Conservation (phyloP, 2,329 filamentous ascomycete genomes). For the Phyllosticta citriasiana region DNA sequence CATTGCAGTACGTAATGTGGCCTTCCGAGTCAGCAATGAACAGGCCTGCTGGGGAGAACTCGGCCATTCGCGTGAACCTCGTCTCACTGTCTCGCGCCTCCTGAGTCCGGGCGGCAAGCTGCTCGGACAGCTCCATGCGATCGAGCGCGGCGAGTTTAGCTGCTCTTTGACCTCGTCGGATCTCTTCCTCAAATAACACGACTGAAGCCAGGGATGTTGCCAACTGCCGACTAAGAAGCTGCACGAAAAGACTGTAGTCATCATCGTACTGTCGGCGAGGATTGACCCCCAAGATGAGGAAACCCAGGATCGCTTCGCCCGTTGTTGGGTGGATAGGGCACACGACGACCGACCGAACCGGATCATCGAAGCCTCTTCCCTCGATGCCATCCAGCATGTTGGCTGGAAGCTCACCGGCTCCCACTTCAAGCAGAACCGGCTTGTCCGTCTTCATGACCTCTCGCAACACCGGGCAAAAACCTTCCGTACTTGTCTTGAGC, state of each 20-base stretch:
- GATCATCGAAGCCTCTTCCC: slow-evolving; percentile 61
- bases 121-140: slow-evolving; percentile 65
- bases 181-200: slow-evolving; percentile 75
- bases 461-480: slow-evolving; percentile 66
- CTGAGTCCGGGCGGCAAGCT: slow-evolving; percentile 54
- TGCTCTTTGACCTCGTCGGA: slow-evolving; percentile 61
- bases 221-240: slow-evolving; percentile 63
- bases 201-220: slow-evolving; percentile 74
- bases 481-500: slow-evolving; percentile 57
- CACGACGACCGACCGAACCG: slow-evolving; percentile 60
- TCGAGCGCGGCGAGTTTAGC: slow-evolving; percentile 67
- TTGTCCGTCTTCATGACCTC: slow-evolving; percentile 60
- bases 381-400: slow-evolving; percentile 56
- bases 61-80: slow-evolving; percentile 74
- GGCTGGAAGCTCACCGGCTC: slow-evolving; percentile 54
- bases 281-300: slow-evolving; percentile 70
- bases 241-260: slow-evolving; percentile 69
- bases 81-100: slow-evolving; percentile 56
- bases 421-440: slow-evolving; percentile 58
- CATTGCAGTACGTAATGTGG: slow-evolving; percentile 69
- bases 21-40: slow-evolving; percentile 70
- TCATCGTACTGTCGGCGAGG: slow-evolving; percentile 69
- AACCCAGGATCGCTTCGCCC: slow-evolving; percentile 63
- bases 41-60: slow-evolving; percentile 74
- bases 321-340: slow-evolving; percentile 72